phyloP scores from a whole-genome alignment of 225 moss, liverwort and hornwort species.

The Ulota crispa region DNA sequence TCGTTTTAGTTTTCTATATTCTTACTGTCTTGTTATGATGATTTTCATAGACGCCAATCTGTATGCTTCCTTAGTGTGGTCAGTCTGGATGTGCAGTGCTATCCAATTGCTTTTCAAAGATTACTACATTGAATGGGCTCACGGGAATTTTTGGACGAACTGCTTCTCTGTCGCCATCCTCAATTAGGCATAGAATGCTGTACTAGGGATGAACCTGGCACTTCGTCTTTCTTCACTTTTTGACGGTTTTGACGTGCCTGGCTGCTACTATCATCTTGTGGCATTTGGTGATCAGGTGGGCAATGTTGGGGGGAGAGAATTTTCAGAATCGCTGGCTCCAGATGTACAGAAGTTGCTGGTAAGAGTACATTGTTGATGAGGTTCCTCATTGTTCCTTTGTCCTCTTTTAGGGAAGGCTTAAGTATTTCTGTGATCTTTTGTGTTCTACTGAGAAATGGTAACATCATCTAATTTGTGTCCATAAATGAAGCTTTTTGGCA shows the following conservation, averaged over 20 bases:
- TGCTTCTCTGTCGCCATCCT: neutral
- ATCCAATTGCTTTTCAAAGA: slow-evolving; percentile 2
- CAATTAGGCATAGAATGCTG: neutral
- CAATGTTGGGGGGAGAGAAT: slow-evolving; percentile 97
- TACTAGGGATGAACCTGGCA: neutral
- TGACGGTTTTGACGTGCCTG: neutral
- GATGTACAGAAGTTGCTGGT: slow-evolving; percentile 99
- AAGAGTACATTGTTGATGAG: slow-evolving; percentile 30
- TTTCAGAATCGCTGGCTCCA: slow-evolving; percentile 96
- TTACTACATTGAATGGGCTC: neutral
- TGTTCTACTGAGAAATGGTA: neutral
- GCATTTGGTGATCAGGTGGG: slow-evolving; percentile 65
- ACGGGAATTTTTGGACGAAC: neutral
- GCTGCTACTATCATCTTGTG: slow-evolving; percentile 19
- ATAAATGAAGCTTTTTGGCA: slow-evolving; percentile 14
- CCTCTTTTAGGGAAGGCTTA: neutral
- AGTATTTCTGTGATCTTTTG: neutral
- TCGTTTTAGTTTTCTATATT: neutral
- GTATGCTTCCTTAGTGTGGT: neutral
- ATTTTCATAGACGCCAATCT: neutral
- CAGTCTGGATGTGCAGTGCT: neutral
- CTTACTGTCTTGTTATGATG: slow-evolving; percentile 1
- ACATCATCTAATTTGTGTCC: neutral
- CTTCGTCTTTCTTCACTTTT: neutral
- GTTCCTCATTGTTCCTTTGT: neutral